Conservation (phyloP, 805 yeast species). For the Ogataea dorogensis region DNA sequence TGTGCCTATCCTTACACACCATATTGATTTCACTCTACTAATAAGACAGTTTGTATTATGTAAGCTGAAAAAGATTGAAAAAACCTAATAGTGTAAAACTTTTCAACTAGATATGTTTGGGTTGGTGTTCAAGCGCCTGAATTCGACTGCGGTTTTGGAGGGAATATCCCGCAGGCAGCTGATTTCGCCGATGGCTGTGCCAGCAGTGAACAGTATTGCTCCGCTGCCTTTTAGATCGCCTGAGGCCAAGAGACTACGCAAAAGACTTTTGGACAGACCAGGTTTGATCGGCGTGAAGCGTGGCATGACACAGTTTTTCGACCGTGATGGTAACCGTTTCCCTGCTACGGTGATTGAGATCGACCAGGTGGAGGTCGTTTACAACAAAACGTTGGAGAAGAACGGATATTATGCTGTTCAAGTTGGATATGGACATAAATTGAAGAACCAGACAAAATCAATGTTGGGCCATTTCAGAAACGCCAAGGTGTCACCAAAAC, state of each 20-base stretch:
- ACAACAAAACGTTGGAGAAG: conserved; percentile 62
- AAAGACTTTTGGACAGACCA: conserved; percentile 70
- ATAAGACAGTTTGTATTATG: conserved; percentile 5
- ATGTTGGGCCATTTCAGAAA: conserved; percentile 74
- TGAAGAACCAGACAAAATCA: conserved; percentile 61
- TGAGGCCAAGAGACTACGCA: conserved; percentile 67
- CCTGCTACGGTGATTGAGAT: conserved; percentile 90
- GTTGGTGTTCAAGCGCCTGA: conserved; percentile 22
- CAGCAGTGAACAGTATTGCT: conserved; percentile 44
- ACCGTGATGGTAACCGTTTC: conserved; percentile 60
- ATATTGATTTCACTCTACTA: conserved; percentile 12
- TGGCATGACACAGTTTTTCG: conserved; percentile 88
- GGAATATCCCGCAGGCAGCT: conserved; percentile 19
- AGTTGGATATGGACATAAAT: conserved; percentile 76
- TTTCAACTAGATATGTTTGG: conserved; percentile 8
- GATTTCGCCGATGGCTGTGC: conserved; percentile 50
- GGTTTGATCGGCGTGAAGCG: conserved; percentile 82
- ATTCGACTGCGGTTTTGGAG: conserved; percentile 38
- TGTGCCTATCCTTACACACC: conserved; percentile 25
- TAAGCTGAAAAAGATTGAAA: conserved; percentile 3
- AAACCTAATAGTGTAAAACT: conserved; percentile 3
- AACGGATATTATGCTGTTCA: conserved; percentile 86
- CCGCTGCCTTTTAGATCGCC: conserved; percentile 64
- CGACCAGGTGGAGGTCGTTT: conserved; percentile 82
- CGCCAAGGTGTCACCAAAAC: conserved; percentile 84